phyloP scores from a whole-genome alignment of 495 filamentous ascomycete genomes.

The Aspergillus biplanus region DNA sequence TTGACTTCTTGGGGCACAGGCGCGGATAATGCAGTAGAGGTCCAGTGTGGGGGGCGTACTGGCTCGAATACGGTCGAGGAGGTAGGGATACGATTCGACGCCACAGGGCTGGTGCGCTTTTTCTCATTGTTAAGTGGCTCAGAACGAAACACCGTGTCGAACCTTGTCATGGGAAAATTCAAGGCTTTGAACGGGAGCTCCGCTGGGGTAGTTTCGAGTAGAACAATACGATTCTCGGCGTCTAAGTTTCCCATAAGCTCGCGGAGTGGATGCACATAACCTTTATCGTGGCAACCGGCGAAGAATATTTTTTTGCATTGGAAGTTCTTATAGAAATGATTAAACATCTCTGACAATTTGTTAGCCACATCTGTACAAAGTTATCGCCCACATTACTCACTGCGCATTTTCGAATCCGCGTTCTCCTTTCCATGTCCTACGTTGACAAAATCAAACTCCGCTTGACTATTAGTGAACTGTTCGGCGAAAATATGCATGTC shows the following conservation, averaged over 20 bases:
- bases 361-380: not conserved
- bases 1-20: no score
- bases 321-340: conserved; percentile 15
- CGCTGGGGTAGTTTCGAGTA: not conserved
- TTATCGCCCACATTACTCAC: conserved; percentile 3
- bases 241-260: conserved; percentile 5
- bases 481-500: conserved; percentile 31
- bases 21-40: not conserved
- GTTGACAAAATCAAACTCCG: conserved; percentile 24
- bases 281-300: conserved; percentile 21
- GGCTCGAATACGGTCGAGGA: not conserved
- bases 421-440: conserved; percentile 24
- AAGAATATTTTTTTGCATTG: conserved; percentile 27
- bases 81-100: not conserved
- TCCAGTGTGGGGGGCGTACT: not conserved
- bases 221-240: conserved; percentile 10
- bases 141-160: not conserved
- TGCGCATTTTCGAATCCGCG: conserved; percentile 18
- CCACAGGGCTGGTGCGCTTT: not conserved
- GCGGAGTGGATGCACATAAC: conserved; percentile 19
- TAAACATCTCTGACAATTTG: conserved; percentile 13
- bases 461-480: conserved; percentile 17
- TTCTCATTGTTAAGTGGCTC: not conserved
- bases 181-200: not conserved
- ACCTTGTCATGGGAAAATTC: not conserved